Evolutionary conservation across 495 filamentous ascomycete species (phyloP).

Genomic region (Penicillium coprophilum): DNA sequence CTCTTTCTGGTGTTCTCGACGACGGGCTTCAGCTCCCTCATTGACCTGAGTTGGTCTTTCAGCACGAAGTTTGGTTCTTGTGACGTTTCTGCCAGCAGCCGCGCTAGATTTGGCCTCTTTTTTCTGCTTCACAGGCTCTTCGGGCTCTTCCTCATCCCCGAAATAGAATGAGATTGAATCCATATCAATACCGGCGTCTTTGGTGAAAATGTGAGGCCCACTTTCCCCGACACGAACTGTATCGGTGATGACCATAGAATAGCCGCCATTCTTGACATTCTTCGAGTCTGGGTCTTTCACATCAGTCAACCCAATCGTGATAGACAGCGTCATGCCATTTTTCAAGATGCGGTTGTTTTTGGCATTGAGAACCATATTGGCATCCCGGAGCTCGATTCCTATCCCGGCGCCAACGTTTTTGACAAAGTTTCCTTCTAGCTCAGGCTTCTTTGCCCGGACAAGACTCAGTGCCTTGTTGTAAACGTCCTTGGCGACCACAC

Average conservation of each 20-base stretch:
- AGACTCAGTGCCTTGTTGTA: slow-evolving; percentile 81
- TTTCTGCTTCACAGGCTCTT: slow-evolving; percentile 66
- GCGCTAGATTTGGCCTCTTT: slow-evolving; percentile 78
- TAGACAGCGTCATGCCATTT: slow-evolving; percentile 93
- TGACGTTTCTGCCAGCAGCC: slow-evolving; percentile 86
- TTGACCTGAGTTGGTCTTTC: slow-evolving; percentile 82
- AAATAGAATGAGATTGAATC: slow-evolving; percentile 97
- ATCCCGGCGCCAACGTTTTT: slow-evolving; percentile 89
- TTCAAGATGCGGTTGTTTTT: slow-evolving; percentile 81
- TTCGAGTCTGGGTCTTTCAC: slow-evolving; percentile 78
- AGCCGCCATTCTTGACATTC: slow-evolving; percentile 81
- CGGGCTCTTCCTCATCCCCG: slow-evolving; percentile 78
- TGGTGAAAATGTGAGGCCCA: slow-evolving; percentile 83
- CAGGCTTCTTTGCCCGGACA: slow-evolving; percentile 84
- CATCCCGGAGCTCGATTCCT: slow-evolving; percentile 86
- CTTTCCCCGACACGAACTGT: slow-evolving; percentile 82
- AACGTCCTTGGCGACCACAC: slow-evolving; percentile 81
- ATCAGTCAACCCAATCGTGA: slow-evolving; percentile 85
- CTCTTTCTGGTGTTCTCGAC: slow-evolving; percentile 91
- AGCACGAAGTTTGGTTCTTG: slow-evolving; percentile 87
- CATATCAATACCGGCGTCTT: slow-evolving; percentile 82
- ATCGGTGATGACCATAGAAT: slow-evolving; percentile 87
- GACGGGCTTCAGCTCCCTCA: slow-evolving; percentile 83
- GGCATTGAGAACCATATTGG: slow-evolving; percentile 74
- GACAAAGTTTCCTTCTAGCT: slow-evolving; percentile 87